A percentile compares a stretch with the other conserved stretches of the same genome.
Conservation (phyloP, 169 alveolate species). For the Blepharisma undulans region DNA sequence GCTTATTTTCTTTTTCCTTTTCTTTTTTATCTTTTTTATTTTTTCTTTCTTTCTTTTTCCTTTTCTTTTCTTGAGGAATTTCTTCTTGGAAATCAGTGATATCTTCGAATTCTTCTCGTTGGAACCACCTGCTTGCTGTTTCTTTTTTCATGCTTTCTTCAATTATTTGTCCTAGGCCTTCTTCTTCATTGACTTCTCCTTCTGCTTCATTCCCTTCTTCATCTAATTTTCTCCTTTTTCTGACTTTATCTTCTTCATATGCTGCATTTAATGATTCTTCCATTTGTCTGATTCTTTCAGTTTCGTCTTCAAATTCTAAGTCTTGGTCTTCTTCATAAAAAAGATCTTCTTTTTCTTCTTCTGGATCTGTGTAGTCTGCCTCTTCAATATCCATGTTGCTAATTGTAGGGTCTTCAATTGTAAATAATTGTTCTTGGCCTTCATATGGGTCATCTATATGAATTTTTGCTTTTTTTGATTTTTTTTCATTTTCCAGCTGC, state of each 20-base stretch:
- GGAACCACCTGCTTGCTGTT: conserved; percentile 53
- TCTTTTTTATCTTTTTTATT: conserved; percentile 58
- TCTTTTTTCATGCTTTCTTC: conserved; percentile 54
- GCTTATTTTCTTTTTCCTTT: conserved; percentile 57
- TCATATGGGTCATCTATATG: not conserved
- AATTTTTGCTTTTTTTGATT: not conserved
- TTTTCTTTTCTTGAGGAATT: conserved; percentile 52
- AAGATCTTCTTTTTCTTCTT: conserved; percentile 36
- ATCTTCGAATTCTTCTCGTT: conserved; percentile 50
- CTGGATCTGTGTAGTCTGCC: conserved; percentile 43
- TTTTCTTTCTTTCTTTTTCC: conserved; percentile 58
- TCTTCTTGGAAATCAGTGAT: conserved; percentile 47
- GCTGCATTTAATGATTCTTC: conserved; percentile 47
- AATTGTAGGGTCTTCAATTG: conserved; percentile 39
- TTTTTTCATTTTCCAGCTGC: conserved; percentile 9
- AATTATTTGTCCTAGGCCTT: not conserved
- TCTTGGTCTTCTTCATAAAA: conserved; percentile 47
- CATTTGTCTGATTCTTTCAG: conserved; percentile 40
- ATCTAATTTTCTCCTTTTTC: conserved; percentile 50
- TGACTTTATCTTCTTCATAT: conserved; percentile 49
- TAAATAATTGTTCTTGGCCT: conserved; percentile 26
- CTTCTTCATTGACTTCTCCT: not conserved
- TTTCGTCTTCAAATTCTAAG: conserved; percentile 30
- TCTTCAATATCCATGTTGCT: conserved; percentile 28
- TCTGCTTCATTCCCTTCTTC: conserved; percentile 55